Conservation (phyloP, 2,329 filamentous ascomycete species). For the Neopestalotiopsis sp. region DNA sequence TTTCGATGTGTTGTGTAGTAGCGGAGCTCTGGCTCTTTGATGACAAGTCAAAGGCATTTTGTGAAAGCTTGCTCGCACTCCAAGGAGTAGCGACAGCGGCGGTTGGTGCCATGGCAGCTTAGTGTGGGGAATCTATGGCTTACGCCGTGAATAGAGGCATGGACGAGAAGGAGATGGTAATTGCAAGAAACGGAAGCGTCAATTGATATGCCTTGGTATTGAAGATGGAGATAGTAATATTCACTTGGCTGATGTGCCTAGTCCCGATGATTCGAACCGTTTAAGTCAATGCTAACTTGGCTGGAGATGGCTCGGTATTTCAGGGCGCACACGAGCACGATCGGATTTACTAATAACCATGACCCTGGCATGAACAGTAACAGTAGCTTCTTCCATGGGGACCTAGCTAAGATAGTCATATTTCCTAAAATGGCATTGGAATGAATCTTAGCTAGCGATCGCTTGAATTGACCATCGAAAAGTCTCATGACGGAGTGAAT, state of each 20-base stretch:
- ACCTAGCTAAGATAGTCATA: neutral
- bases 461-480: neutral
- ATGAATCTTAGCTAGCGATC: neutral
- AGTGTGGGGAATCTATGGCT: neutral
- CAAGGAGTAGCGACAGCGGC: slow-evolving; percentile 1
- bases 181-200: neutral
- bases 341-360: neutral
- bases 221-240: neutral
- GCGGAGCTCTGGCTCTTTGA: slow-evolving; percentile 3
- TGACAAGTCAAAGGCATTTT: neutral
- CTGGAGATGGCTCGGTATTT: slow-evolving; percentile 1
- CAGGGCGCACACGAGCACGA: neutral
- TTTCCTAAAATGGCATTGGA: neutral
- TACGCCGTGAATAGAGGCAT: neutral
- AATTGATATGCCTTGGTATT: neutral
- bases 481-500: neutral
- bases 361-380: neutral
- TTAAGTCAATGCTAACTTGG: neutral
- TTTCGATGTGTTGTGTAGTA: neutral
- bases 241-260: neutral
- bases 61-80: neutral
- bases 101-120: slow-evolving; percentile 3
- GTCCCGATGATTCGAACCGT: neutral
- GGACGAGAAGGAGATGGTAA: neutral
- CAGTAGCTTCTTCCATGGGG: neutral